Base-by-base conservation (phyloP, 768 basidiomycete genomes). In the Dioszegia aurantiaca region DNA sequence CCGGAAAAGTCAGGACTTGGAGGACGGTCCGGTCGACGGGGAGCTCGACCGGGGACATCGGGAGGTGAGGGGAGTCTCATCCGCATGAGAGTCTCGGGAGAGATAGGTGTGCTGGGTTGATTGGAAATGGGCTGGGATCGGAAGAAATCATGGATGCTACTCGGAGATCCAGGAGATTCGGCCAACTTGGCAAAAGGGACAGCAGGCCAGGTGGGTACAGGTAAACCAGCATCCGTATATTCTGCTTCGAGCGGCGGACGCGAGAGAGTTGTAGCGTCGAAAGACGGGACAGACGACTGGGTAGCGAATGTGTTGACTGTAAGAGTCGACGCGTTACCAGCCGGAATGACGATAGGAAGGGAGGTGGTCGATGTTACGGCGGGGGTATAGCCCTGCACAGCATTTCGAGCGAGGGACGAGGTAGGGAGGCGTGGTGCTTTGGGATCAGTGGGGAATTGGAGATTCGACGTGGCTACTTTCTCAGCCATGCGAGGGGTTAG, bases 401-500 rank as follows among this genome's bases (percentile, higher is more conserved):
- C 42, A 17, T 47, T 27, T 36, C 43, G 43, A 21, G 33, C 33
- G n/a, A 48, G 56, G 14, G 47, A 37, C 28, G 56, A 58, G 12
- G 40, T 17, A 21, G 56, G 30, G 2, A 19, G 43, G 11, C 55
- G 55, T 30, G 55, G 3, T 4, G 44, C 14, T 14, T 14, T 6
- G 21, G 45, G 44, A 21, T 56, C 44, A 17, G 33, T 16, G 2
- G 51, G 51, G 51, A 40, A 41, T 40, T 40, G 49, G 31, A 46
- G 49, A 27, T 57, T 30, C 30, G 26, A 41, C 17, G 41, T 41
- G 17, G 59, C 52, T 31, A 59, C 52, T 42, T 69, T 73, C 17
- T 64, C 58, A 4, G 67, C 67, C 67, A 69, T 71, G 14, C 65
- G 59, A 16, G 68, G 68, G 3, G 73, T 68, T 33, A 70, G 43